phyloP scores from a whole-genome alignment of 257 asterid genomes.

The Scutellaria baicalensis region DNA sequence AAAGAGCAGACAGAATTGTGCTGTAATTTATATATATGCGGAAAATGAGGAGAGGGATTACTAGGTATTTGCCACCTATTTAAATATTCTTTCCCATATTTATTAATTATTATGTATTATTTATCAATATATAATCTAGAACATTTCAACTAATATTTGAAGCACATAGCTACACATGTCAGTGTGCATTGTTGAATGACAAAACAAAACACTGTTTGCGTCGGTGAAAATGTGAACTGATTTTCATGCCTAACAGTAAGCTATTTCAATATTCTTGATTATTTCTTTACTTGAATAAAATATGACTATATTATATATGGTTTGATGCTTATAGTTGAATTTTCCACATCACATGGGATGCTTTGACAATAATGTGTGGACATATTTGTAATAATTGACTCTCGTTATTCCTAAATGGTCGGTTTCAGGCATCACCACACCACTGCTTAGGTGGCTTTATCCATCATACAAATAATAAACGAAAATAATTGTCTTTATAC shows the following conservation, averaged over 20 bases:
- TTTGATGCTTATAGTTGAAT: slow-evolving; percentile 1
- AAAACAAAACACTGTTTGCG: neutral
- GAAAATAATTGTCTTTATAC: too few species aligned
- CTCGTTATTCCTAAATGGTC: slow-evolving; percentile 14
- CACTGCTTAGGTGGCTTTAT: too few species aligned
- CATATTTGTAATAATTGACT: neutral
- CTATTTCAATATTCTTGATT: neutral
- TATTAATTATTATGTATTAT: neutral
- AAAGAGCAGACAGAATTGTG: neutral
- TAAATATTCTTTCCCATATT: neutral
- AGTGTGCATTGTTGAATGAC: neutral
- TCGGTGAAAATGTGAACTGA: neutral
- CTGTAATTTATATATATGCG: neutral
- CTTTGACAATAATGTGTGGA: slow-evolving; percentile 11
- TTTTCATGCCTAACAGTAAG: neutral
- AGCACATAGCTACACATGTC: too few species aligned
- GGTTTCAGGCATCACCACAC: too few species aligned
- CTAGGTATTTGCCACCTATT: neutral
- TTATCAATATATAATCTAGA: neutral
- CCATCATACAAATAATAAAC: too few species aligned
- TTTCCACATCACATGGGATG: slow-evolving; percentile 13
- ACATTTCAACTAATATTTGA: too few species aligned
- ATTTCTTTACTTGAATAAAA: neutral
- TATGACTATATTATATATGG: neutral
- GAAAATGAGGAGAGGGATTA: neutral